These are phyloP conservation scores for Penicillium simplicissimum DNA, from an alignment of 495 filamentous ascomycete species.

Conservation along the genomic window DNA sequence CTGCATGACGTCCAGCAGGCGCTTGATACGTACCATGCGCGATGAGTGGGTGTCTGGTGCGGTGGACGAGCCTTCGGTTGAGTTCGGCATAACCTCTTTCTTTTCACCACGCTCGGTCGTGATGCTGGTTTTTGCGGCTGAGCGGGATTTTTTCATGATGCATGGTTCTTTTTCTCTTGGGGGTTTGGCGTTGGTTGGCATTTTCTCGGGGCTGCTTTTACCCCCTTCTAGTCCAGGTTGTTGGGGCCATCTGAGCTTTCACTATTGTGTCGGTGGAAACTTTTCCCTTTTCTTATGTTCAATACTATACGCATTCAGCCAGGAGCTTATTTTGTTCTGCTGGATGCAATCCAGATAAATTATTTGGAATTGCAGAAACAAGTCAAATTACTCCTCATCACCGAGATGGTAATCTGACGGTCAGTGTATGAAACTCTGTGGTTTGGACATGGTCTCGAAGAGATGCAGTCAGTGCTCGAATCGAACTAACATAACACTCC, in stretches of 20 bases:
- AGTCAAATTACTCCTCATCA: not conserved
- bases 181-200: not conserved
- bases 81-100: not conserved
- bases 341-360: not conserved
- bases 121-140: slow-evolving; percentile 10
- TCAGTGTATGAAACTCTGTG: not conserved
- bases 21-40: slow-evolving; percentile 46
- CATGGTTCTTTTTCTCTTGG: not conserved
- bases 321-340: not conserved
- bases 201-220: not conserved
- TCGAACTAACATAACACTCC: not conserved
- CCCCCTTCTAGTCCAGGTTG: not conserved
- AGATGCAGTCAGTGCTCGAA: too few species aligned
- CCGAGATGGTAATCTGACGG: not conserved
- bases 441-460: not conserved
- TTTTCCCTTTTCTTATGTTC: not conserved
- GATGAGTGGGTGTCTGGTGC: not conserved
- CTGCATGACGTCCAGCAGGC: slow-evolving; percentile 59
- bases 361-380: not conserved
- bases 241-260: not conserved
- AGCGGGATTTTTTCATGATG: not conserved
- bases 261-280: not conserved
- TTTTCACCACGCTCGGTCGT: not conserved
- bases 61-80: not conserved
- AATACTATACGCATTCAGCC: not conserved